Percentiles rank a stretch among this genome's conserved stretches.
phyloP scores from a whole-genome alignment of 352 stramenopile genomes.

The Hyaloperonospora arabidopsidis region DNA sequence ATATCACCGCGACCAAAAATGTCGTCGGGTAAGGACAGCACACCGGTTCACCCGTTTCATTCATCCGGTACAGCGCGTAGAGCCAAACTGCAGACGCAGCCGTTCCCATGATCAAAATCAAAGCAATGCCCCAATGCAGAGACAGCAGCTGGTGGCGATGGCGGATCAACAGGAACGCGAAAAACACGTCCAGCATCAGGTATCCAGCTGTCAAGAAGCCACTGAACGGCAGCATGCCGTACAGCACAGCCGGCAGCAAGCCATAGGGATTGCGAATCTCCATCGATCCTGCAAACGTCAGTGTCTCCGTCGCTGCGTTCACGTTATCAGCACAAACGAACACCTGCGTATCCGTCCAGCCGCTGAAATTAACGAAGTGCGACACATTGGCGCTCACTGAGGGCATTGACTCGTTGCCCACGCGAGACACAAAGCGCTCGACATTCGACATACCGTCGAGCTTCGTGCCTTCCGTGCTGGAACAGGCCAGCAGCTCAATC shows the following conservation, averaged over 20 bases:
- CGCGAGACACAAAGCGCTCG: constrained; percentile 53
- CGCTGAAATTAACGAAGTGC: constrained; percentile 54
- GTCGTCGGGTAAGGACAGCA: constrained; percentile 84
- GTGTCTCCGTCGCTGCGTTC: constrained; percentile 31
- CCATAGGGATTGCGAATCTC: constrained; percentile 80
- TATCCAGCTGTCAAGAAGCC: constrained; percentile 66
- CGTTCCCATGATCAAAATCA: constrained; percentile 73
- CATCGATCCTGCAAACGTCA: constrained; percentile 62
- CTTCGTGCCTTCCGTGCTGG: constrained; percentile 27
- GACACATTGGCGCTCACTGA: constrained; percentile 37
- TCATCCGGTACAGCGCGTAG: constrained; percentile 83
- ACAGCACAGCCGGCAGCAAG: constrained; percentile 67
- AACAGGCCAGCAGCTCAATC: constrained; percentile 71
- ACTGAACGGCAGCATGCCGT: constrained; percentile 83
- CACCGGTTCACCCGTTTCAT: constrained; percentile 81
- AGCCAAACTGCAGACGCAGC: constrained; percentile 60
- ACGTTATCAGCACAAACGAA: constrained; percentile 67
- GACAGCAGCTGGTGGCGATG: constrained; percentile 68
- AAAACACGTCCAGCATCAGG: constrained; percentile 71
- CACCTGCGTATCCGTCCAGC: constrained; percentile 76
- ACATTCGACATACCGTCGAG: constrained; percentile 62
- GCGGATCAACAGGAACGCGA: constrained; percentile 53
- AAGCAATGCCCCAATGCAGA: constrained; percentile 77
- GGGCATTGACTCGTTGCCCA: constrained; percentile 39
- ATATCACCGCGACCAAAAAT: constrained; percentile 74